Evolutionary conservation across 345 rosid species (phyloP).

Genomic region (Eucalyptus sp.): DNA sequence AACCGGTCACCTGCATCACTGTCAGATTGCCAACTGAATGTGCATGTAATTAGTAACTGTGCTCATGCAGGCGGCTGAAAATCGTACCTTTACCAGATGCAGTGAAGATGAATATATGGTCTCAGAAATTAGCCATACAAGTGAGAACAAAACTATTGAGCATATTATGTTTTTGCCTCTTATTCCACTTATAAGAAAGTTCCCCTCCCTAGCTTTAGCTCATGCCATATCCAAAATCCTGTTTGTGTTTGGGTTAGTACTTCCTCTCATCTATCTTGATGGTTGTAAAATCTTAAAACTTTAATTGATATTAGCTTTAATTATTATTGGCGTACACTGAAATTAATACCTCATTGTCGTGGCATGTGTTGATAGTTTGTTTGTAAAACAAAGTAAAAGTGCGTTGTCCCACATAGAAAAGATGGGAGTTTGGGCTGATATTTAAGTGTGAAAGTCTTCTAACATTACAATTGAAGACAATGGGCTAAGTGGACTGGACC

Average conservation of each 20-base stretch:
- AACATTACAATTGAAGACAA: too few species aligned
- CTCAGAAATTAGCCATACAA: constrained; percentile 67
- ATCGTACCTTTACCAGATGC: constrained; percentile 65
- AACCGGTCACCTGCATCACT: neutral
- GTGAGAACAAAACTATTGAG: constrained; percentile 29
- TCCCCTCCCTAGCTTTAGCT: neutral
- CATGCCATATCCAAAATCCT: neutral
- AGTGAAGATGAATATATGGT: constrained; percentile 81
- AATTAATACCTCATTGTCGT: neutral
- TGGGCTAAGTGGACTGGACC: too few species aligned
- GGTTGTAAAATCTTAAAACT: neutral
- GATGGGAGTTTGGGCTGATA: too few species aligned
- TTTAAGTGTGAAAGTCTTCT: too few species aligned
- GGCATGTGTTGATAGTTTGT: neutral
- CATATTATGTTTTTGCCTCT: neutral
- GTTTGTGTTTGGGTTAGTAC: neutral
- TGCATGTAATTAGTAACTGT: neutral
- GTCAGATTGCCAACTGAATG: neutral
- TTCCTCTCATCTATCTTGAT: neutral
- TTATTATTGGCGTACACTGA: neutral
- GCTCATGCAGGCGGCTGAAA: constrained; percentile 46
- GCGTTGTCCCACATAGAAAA: too few species aligned
- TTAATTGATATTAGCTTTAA: neutral
- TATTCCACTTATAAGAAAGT: neutral
- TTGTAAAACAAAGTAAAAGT: too few species aligned